Evolutionary conservation across 2,329 filamentous ascomycete genomes (phyloP).

Genomic region (Fusarium chuoi): DNA sequence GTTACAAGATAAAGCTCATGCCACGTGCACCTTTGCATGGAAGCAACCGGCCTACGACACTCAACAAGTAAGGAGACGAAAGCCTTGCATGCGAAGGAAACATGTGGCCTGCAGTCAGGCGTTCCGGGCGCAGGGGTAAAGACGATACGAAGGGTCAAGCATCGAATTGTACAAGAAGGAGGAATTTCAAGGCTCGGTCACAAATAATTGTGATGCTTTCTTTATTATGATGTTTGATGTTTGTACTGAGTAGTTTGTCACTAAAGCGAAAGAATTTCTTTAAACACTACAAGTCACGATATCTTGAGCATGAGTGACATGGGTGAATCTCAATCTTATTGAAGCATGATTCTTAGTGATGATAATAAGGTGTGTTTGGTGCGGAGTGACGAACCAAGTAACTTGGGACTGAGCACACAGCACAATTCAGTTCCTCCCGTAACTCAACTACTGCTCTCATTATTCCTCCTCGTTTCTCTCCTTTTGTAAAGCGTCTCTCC

Average conservation of each 20-base stretch:
- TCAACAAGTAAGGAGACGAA: neutral
- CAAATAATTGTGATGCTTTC: constrained; percentile 4
- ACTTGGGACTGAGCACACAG: neutral
- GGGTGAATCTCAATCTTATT: neutral
- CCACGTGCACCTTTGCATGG: constrained; percentile 14
- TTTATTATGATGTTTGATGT: constrained; percentile 27
- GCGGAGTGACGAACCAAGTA: neutral
- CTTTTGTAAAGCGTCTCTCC: neutral
- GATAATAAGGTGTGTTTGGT: neutral
- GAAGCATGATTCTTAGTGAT: neutral
- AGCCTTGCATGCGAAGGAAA: constrained; percentile 25
- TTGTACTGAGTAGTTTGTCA: constrained; percentile 15
- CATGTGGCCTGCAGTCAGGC: constrained; percentile 40
- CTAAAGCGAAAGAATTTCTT: constrained; percentile 34
- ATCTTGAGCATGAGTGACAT: neutral
- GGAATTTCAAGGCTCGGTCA: neutral
- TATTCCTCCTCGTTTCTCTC: neutral
- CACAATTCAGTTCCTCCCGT: neutral
- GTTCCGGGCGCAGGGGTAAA: constrained; percentile 43
- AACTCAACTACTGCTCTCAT: too few relatives aligned
- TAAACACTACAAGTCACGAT: neutral
- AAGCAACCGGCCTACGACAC: neutral
- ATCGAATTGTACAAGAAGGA: constrained; percentile 8
- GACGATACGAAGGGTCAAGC: constrained; percentile 17
- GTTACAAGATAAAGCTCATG: constrained; percentile 24